Percentiles rank a stretch among this genome's conserved stretches.
Conservation (phyloP, 352 stramenopile species). For the Halophytophthora polymorphica region DNA sequence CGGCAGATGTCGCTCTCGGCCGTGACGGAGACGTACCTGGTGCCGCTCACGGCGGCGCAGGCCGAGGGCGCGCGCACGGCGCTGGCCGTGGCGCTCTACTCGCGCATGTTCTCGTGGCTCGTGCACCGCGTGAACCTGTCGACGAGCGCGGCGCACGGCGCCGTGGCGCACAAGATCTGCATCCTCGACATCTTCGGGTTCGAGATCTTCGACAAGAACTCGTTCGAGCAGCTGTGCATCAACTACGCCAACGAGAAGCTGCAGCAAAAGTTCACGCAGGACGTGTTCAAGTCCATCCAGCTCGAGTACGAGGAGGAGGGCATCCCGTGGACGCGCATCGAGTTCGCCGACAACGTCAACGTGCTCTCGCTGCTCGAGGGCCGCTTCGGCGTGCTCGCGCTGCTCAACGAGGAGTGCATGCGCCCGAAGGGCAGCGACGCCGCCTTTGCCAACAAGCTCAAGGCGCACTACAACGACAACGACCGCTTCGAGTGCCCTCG, state of each 20-base stretch:
- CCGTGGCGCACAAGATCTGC: conserved; percentile 76
- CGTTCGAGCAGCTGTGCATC: too few species aligned
- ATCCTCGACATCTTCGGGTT: conserved; percentile 98
- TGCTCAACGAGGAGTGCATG: conserved; percentile 95
- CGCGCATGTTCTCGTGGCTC: conserved; percentile 95
- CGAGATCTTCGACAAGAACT: conserved; percentile 96
- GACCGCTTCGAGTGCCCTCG: conserved; percentile 83
- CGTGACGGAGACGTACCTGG: conserved; percentile 77
- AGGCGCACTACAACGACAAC: conserved; percentile 86
- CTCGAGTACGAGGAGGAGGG: conserved; percentile 95
- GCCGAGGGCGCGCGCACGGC: conserved; percentile 75
- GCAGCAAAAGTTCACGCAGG: conserved; percentile 92
- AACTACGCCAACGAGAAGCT: conserved; percentile 97
- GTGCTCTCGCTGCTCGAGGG: conserved; percentile 90
- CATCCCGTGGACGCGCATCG: conserved; percentile 89
- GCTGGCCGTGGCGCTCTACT: conserved; percentile 89
- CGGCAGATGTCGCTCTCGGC: conserved; percentile 79
- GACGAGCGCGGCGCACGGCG: conserved; percentile 49
- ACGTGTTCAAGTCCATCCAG: conserved; percentile 95
- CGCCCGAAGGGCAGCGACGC: conserved; percentile 84
- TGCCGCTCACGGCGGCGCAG: conserved; percentile 82
- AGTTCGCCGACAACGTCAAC: conserved; percentile 91
- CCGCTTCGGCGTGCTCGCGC: conserved; percentile 82
- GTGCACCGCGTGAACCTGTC: conserved; percentile 87
- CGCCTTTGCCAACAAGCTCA: conserved; percentile 87